A percentile compares a stretch with the other conserved stretches of the same genome.
Conservation (phyloP, 768 basidiomycete genomes). For the Calocybe indica region DNA sequence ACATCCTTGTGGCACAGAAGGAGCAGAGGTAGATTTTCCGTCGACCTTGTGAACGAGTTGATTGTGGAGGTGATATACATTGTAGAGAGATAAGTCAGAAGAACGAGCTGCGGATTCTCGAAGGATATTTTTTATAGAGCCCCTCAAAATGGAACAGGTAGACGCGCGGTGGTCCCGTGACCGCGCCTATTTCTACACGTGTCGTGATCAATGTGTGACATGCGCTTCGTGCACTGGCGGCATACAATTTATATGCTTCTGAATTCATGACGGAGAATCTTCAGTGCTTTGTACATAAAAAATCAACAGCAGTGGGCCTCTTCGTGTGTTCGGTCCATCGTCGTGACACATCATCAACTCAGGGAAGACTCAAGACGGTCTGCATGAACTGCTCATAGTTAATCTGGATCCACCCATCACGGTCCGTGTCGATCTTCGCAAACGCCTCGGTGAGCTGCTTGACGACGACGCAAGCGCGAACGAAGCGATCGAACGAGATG, state of each 20-base stretch:
- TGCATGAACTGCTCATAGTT: slow-evolving; percentile 71
- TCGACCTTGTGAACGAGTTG: slow-evolving; percentile 11
- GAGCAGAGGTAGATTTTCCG: slow-evolving; percentile 17
- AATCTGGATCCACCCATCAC: slow-evolving; percentile 69
- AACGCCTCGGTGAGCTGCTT: slow-evolving; percentile 76
- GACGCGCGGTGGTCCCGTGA: too few relatives aligned
- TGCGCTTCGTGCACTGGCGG: too few relatives aligned
- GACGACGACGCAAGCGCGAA: slow-evolving; percentile 78
- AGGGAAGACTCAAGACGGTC: slow-evolving; percentile 58
- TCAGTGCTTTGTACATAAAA: too few relatives aligned
- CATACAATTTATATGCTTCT: too few relatives aligned
- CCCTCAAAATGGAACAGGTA: too few relatives aligned
- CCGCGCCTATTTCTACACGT: too few relatives aligned
- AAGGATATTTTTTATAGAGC: too few relatives aligned
- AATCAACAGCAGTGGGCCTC: neutral
- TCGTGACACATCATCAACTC: slow-evolving; percentile 15
- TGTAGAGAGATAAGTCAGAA: neutral
- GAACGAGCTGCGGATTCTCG: too few relatives aligned
- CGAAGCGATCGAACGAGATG: slow-evolving; percentile 83
- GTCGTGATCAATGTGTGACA: too few relatives aligned
- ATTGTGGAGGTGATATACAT: slow-evolving; percentile 18
- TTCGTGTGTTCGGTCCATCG: neutral
- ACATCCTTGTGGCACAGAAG: slow-evolving; percentile 15
- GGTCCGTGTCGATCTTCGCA: slow-evolving; percentile 56
- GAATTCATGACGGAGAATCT: too few relatives aligned